Evolutionary conservation across 176 grass and related monocot genomes (phyloP), one percentile per base, ranked within the genome.

Genomic region (Musa schizocarpa): DNA sequence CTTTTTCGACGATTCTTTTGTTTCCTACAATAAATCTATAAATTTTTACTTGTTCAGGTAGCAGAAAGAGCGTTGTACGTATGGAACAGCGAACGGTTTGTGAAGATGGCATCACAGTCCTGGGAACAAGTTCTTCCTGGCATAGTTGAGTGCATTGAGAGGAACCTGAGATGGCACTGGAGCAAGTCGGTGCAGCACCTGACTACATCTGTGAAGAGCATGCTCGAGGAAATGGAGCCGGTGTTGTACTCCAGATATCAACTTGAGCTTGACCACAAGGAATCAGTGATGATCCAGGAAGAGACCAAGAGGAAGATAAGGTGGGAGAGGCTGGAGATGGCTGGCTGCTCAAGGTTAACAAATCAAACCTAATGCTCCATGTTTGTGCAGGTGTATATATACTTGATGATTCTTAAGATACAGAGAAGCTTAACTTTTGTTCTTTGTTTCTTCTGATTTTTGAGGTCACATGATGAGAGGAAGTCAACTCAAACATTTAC

Each of bases 121-220:
- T 82, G 81, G 82, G 85, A 87, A 69, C 61, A 54, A 26, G 88
- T 98, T 73, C 80, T 98, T 29, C 88, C 90, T 54, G 52, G 71
- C 57, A 87, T 85, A 65, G 88, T 89, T 11, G 71, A 76, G 8
- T 80, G 83, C 88, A 77, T 91, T 20, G 95, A 93, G 82, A 77
- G 34, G 73, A 98, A 93, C 82, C 79, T 98, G 57, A 83, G 80
- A 56, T 11, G 1, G 13, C 94, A 98, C 84, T 98, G 94, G 90
- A 98, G 88, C 88, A 91, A 84, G 77, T 91, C 90, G 24, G 88
- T 93, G 76, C 90, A 87, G 82, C 77, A 97, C 77, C 83, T 90
- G 26, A 80, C 88, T 3, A 75, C 78, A 49, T 82, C 82, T 74
- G 84, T 98, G 43, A 93, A 87, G 82, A 71, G 53, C 10, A 71